Base-by-base conservation (phyloP, 805 yeast species). In the Schwanniomyces pseudopolymorphus region DNA sequence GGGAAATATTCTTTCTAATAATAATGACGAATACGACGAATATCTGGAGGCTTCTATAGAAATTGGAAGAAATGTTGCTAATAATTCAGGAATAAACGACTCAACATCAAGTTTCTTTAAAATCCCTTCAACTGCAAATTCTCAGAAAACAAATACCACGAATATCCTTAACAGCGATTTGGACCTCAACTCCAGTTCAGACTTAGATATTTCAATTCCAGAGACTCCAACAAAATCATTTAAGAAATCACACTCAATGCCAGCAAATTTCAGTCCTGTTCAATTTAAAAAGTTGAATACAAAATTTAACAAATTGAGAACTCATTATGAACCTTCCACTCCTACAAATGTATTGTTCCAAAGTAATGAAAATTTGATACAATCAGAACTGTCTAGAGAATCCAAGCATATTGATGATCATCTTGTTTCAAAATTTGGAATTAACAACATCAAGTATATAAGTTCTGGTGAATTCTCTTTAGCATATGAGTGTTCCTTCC, bases 401-500 rank as follows among this genome's bases (percentile, higher is more conserved):
- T 21, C 45, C 4, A 56, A 51, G 7, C 35, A 31, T 16, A 58
- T 61, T n/a, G 81, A 77, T 54, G 74, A 74, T 25, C 76, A 70
- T 46, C 68, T 83, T 46, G 60, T 67, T 22, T 64, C 70, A 28
- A 71, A 74, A 54, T 83, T 82, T 63, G 85, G 84, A 1, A 53
- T 56, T 50, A 58, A 61, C 19, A 83, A 85, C 51, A 91, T 92
- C 38, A 75, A 77, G 38, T 67, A 84, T 39, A 70, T 92, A 19
- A 96, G 96, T 2, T 72, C 79, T 28, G 98, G 99, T 20, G 96
- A 89, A 64, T 94, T 94, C 59, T 89, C 97, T 2, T 74, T 81
- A 19, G 99, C 95, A 14, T 94, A 83, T 64, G 87, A 87, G 51
- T 92, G 92, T 37, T 75, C 81, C 13, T 86, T 83, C 58, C 83